These are phyloP conservation scores for Protea cynaroides DNA, from an alignment of 164 flowering plant species.

Conservation along the genomic window DNA sequence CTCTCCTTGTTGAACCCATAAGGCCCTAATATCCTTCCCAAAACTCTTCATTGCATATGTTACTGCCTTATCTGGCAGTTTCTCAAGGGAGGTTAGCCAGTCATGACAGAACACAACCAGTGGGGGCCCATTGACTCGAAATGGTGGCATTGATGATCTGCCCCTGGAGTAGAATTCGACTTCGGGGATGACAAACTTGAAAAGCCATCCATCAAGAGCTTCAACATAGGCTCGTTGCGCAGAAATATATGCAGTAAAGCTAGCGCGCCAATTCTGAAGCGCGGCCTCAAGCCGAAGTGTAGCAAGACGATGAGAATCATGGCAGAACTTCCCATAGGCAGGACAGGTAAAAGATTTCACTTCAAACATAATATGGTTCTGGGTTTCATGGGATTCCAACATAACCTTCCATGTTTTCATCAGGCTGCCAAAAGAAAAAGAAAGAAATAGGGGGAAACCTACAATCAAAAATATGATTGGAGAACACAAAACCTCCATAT, in stretches of 20 bases:
- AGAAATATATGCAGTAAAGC: slow-evolving; percentile 49
- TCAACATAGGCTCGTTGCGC: slow-evolving; percentile 68
- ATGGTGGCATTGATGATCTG: slow-evolving; percentile 34
- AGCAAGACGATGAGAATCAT: slow-evolving; percentile 67
- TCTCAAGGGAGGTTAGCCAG: slow-evolving; percentile 57
- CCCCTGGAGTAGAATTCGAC: slow-evolving; percentile 52
- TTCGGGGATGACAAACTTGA: slow-evolving; percentile 71
- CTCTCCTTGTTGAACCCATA: slow-evolving; percentile 77
- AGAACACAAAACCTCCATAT: not conserved
- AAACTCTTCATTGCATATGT: slow-evolving; percentile 59
- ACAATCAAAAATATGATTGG: not conserved
- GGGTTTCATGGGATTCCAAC: slow-evolving; percentile 87
- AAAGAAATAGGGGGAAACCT: not conserved
- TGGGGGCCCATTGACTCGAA: slow-evolving; percentile 50
- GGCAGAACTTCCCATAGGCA: slow-evolving; percentile 64
- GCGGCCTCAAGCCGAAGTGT: slow-evolving; percentile 81
- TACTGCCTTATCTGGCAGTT: slow-evolving; percentile 65
- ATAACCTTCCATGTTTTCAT: slow-evolving; percentile 61
- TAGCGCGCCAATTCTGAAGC: slow-evolving; percentile 74
- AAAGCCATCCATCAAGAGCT: slow-evolving; percentile 76
- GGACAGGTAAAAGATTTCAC: slow-evolving; percentile 64
- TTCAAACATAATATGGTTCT: slow-evolving; percentile 65
- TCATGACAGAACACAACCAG: slow-evolving; percentile 56
- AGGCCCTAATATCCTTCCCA: slow-evolving; percentile 60
- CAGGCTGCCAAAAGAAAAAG: slow-evolving; percentile 43